Percentiles rank a stretch among this genome's conserved stretches.
Evolutionary conservation across 371 early-diverging fungal genomes (phyloP).

Genomic region (Aphelidium insulamus): DNA sequence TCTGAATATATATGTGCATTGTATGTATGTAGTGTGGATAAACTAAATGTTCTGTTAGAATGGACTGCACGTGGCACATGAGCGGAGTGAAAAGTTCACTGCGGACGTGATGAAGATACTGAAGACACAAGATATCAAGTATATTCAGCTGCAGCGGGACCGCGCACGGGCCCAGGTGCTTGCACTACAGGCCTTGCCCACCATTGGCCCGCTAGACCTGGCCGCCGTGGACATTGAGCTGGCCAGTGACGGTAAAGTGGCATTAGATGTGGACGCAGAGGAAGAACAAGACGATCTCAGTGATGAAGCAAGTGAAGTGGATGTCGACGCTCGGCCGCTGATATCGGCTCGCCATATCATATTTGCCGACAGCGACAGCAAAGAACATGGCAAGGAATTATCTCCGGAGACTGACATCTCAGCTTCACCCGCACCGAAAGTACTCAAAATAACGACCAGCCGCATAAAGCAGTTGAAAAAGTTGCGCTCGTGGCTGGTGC

Average conservation of each 20-base stretch:
- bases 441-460: no score
- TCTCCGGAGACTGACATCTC: no score
- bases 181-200: not conserved
- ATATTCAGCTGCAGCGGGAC: slow-evolving; percentile 52
- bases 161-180: slow-evolving; percentile 8
- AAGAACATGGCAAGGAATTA: slow-evolving; percentile 39
- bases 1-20: not conserved
- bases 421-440: no score
- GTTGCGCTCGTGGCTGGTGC: no score
- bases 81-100: slow-evolving; percentile 45
- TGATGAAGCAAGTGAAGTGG: slow-evolving; percentile 16
- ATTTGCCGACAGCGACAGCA: slow-evolving; percentile 65
- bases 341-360: slow-evolving; percentile 47
- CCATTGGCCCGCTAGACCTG: not conserved
- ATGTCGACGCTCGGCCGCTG: slow-evolving; percentile 7
- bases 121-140: slow-evolving; percentile 77
- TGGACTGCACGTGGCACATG: slow-evolving; percentile 55
- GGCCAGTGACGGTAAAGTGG: slow-evolving; percentile 5
- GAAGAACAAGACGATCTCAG: slow-evolving; percentile 13
- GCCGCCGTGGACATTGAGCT: not conserved
- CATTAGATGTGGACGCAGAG: slow-evolving; percentile 14
- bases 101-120: slow-evolving; percentile 55
- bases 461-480: no score
- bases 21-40: not conserved
- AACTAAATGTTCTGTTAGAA: slow-evolving; percentile 11